phyloP scores from a whole-genome alignment of 23 red algal genomes.

The Gracilariopsis chorda region DNA sequence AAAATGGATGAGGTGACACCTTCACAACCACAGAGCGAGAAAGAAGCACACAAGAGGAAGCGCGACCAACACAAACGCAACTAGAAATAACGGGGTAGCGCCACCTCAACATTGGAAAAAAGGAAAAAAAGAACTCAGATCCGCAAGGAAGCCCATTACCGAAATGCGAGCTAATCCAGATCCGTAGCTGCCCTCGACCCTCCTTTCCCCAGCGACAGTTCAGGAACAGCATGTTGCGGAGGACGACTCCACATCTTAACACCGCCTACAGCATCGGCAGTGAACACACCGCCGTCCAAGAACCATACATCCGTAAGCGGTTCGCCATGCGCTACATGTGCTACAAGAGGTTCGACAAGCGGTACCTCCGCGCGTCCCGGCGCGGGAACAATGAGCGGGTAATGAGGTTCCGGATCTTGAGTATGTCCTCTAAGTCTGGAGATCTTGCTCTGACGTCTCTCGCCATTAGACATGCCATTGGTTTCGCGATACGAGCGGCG shows the following conservation, averaged over 20 bases:
- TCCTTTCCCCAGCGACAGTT: slow-evolving; percentile 55
- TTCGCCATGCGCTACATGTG: slow-evolving; percentile 85
- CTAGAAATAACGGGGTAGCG: too few relatives aligned
- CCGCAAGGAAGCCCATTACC: not conserved
- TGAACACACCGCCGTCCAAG: slow-evolving; percentile 65
- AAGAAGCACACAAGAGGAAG: too few relatives aligned
- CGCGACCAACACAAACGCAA: too few relatives aligned
- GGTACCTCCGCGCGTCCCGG: slow-evolving; percentile 71
- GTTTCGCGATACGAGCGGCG: slow-evolving; percentile 29
- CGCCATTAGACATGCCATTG: not conserved
- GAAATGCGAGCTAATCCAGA: slow-evolving; percentile 22
- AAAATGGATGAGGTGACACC: too few relatives aligned
- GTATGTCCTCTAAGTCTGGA: slow-evolving; percentile 31
- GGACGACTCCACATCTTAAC: slow-evolving; percentile 87
- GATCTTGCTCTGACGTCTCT: slow-evolving; percentile 21
- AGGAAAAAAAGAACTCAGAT: not conserved
- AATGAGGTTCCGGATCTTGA: not conserved
- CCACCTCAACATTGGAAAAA: not conserved
- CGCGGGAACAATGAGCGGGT: slow-evolving; percentile 34
- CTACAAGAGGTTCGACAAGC: slow-evolving; percentile 76
- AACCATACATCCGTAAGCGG: slow-evolving; percentile 88
- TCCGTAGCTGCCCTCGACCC: slow-evolving; percentile 4
- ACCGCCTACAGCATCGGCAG: slow-evolving; percentile 61
- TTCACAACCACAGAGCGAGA: too few relatives aligned
- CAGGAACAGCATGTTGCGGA: slow-evolving; percentile 43